Base-by-base conservation (phyloP, 2,329 filamentous ascomycete species). In the Ceratocystis cacaofunesta region DNA sequence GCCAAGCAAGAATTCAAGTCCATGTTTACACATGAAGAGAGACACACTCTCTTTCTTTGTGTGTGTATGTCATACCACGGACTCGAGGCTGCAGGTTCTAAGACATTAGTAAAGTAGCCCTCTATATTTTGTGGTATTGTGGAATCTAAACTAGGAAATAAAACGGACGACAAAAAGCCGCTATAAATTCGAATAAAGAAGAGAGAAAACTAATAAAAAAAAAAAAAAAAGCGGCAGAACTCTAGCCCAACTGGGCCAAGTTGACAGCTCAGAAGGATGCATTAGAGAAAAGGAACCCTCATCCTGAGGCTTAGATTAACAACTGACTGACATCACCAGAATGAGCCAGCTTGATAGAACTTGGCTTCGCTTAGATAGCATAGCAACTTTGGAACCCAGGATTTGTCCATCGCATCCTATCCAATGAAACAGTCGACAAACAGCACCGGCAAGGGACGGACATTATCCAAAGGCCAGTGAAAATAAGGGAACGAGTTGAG, bases 271-370 rank as follows among this genome's bases (percentile, higher is more conserved):
- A 7, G 5, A 58, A 58, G 52, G 52, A 58, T 58, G 28, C 52
- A 58, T n/a, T 36, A 19, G 19, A 58, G 6, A 50, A 58, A 58
- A 32, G 52, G 28, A 28, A 58, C 52, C 5, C 32, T 28, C 28
- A 30, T 58, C 52, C 15, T 58, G 52, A 58, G 52, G 52, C 52
- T 58, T 17, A 58, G 52, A 58, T 58, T 36, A 36, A 58, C 52
- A 58, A 58, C 48, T 52, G 48, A 58, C 52, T 32, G 25, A 22
- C 46, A 50, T n/a, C 25, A 25, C 8, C 48, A 52, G 19, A 41
- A 41, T 41, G 36, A 41, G 36, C 36, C 12, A 41, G 36, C 36
- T 41, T 41, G 36, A 41, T 41, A 41, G 36, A 12, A 7, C 36
- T 12, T 50, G 46, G 48, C 22, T 17, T 15, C 7, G 10, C 36